Conservation (phyloP, 2,329 filamentous ascomycete species). For the Aspergillus melleus region DNA sequence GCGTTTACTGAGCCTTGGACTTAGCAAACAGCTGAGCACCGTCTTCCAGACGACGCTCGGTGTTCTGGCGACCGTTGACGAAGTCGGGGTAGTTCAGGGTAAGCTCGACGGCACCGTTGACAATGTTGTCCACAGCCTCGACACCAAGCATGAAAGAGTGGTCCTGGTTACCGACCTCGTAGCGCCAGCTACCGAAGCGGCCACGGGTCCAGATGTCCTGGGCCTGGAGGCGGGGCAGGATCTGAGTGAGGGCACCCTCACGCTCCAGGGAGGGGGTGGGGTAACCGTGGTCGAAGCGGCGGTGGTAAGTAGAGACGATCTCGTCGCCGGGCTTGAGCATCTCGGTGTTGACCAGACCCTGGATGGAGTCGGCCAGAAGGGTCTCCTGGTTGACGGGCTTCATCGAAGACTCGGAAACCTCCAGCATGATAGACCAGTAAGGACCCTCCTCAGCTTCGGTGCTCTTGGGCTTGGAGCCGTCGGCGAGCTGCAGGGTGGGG, state of each 20-base stretch:
- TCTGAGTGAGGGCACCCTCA: constrained; percentile 87
- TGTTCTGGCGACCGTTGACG: constrained; percentile 72
- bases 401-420: constrained; percentile 92
- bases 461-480: constrained; percentile 77
- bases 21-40: constrained; percentile 60
- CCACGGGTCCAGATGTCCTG: constrained; percentile 93
- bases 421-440: constrained; percentile 99
- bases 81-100: constrained; percentile 97
- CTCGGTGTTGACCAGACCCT: constrained; percentile 95
- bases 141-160: constrained; percentile 98
- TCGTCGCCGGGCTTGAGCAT: constrained; percentile 91
- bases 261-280: constrained; percentile 93
- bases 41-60: constrained; percentile 62
- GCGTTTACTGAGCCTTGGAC: constrained; percentile 38
- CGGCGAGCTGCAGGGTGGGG: constrained; percentile 78
- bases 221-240: constrained; percentile 88
- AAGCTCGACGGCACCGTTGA: constrained; percentile 84
- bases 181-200: constrained; percentile 96
- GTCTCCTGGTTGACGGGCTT: constrained; percentile 89
- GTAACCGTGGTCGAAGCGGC: constrained; percentile 97
- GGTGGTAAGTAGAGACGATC: constrained; percentile 97
- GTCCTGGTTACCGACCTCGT: constrained; percentile 96
- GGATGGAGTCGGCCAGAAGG: constrained; percentile 85
- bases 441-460: constrained; percentile 78
- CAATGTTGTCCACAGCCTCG: constrained; percentile 86